A percentile compares a stretch with the other conserved stretches of the same genome.
phyloP scores from a whole-genome alignment of 805 yeast species.

The Ogataea naganishii region DNA sequence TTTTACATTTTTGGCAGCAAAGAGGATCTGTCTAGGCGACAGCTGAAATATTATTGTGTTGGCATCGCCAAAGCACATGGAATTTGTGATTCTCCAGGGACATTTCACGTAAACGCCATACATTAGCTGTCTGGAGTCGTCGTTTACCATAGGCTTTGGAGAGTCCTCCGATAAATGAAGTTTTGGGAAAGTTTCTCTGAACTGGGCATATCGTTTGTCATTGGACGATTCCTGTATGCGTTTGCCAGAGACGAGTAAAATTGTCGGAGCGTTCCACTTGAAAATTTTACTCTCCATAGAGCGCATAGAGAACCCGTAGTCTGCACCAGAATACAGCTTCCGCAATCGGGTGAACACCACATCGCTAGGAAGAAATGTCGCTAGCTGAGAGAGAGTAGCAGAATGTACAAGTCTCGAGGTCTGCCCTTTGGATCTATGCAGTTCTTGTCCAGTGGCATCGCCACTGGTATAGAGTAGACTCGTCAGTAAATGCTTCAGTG shows the following conservation, averaged over 20 bases:
- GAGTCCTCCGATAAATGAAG: slow-evolving; percentile 19
- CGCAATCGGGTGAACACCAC: slow-evolving; percentile 39
- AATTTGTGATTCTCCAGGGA: slow-evolving; percentile 76
- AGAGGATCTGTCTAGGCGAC: slow-evolving; percentile 56
- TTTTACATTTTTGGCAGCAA: slow-evolving; percentile 26
- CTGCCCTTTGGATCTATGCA: slow-evolving; percentile 4
- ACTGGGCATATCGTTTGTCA: slow-evolving; percentile 40
- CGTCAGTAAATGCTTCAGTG: slow-evolving; percentile 36
- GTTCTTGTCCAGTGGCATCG: slow-evolving; percentile 2
- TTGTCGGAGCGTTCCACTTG: slow-evolving; percentile 86
- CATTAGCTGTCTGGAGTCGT: slow-evolving; percentile 33
- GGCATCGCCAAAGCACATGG: slow-evolving; percentile 61
- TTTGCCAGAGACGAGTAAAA: slow-evolving; percentile 62
- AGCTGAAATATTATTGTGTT: slow-evolving; percentile 55
- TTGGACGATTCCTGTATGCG: slow-evolving; percentile 27
- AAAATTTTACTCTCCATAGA: slow-evolving; percentile 76
- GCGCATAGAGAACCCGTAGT: slow-evolving; percentile 79
- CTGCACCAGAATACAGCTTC: slow-evolving; percentile 64
- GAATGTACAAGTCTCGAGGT: slow-evolving; percentile 31
- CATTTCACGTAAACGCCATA: slow-evolving; percentile 58
- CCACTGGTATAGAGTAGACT: slow-evolving; percentile 25
- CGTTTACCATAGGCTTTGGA: slow-evolving; percentile 7
- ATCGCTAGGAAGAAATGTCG: slow-evolving; percentile 28
- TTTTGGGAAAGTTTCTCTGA: slow-evolving; percentile 40
- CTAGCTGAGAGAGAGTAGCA: slow-evolving; percentile 26